Percentiles rank a stretch among this genome's conserved stretches.
These are phyloP conservation scores for Melastoma malabathricum DNA, from an alignment of 345 rosid species.

Conservation along the genomic window DNA sequence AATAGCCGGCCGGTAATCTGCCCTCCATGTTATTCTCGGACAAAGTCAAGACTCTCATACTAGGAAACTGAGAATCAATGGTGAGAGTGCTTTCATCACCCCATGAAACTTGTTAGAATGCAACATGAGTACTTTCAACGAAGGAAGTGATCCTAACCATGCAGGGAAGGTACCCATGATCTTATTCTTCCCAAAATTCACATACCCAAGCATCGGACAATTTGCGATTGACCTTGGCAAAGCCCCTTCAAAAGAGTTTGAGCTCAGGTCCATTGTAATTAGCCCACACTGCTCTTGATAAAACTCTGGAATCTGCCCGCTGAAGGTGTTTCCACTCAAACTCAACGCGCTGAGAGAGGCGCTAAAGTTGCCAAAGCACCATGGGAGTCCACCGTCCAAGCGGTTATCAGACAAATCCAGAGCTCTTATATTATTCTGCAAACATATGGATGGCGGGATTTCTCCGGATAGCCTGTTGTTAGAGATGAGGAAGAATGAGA, in stretches of 20 bases:
- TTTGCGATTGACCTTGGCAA: too few species aligned
- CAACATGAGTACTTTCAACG: constrained; percentile 5
- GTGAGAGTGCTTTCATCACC: background rate
- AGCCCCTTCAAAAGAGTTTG: too few species aligned
- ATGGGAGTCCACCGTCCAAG: background rate
- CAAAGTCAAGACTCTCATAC: constrained; percentile 3
- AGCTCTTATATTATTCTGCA: background rate
- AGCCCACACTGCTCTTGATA: too few species aligned
- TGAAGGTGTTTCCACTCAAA: constrained; percentile 3
- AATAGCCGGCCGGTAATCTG: background rate
- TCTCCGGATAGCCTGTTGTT: background rate
- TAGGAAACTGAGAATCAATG: background rate
- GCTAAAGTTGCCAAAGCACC: background rate
- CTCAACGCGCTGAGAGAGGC: background rate
- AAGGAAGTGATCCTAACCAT: constrained; percentile 3
- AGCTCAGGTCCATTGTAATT: too few species aligned
- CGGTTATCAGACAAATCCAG: constrained; percentile 11
- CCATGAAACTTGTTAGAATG: constrained; percentile 7
- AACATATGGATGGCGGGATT: background rate
- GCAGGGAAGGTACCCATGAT: constrained; percentile 7
- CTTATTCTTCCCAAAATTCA: background rate
- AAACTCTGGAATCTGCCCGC: constrained; percentile 5
- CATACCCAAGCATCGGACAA: too few species aligned
- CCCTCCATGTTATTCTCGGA: constrained; percentile 3
- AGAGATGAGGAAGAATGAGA: background rate